Conservation (phyloP, 345 rosid species). For the Excoecaria cochinchinensis region DNA sequence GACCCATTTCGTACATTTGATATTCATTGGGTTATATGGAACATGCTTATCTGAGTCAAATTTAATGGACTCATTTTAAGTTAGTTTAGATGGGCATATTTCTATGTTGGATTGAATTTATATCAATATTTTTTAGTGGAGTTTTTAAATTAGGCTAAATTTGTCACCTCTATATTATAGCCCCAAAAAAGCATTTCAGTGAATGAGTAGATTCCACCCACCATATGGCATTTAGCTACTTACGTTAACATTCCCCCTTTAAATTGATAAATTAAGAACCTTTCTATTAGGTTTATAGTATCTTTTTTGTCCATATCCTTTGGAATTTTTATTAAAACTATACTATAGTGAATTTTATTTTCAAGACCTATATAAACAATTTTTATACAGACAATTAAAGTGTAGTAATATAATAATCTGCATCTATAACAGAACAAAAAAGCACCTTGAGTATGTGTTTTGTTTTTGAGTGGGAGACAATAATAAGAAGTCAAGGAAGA, state of each 20-base stretch:
- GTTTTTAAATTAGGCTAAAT: too few relatives aligned
- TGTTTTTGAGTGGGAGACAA: conserved; percentile 33
- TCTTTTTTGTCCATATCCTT: conserved; percentile 34
- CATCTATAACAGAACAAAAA: conserved; percentile 16
- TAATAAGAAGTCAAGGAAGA: conserved; percentile 27
- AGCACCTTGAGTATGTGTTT: conserved; percentile 20
- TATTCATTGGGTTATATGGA: too few relatives aligned
- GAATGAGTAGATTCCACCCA: neutral
- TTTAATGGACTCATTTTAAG: too few relatives aligned
- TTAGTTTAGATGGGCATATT: too few relatives aligned
- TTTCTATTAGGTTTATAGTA: neutral
- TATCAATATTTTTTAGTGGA: too few relatives aligned
- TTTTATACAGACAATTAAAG: conserved; percentile 2
- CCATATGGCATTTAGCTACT: conserved; percentile 13
- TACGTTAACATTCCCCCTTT: conserved; percentile 18
- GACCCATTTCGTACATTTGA: too few relatives aligned
- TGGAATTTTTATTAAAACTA: conserved; percentile 30
- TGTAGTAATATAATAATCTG: conserved; percentile 11
- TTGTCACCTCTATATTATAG: too few relatives aligned
- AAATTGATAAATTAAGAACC: conserved; percentile 13
- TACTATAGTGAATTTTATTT: conserved; percentile 21
- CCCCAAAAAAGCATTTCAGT: neutral
- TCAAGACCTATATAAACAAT: neutral
- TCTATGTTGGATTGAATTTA: too few relatives aligned
- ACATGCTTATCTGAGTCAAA: too few relatives aligned